These are phyloP conservation scores for Candida gorgasii DNA, from an alignment of 805 yeast genomes.

Conservation along the genomic window DNA sequence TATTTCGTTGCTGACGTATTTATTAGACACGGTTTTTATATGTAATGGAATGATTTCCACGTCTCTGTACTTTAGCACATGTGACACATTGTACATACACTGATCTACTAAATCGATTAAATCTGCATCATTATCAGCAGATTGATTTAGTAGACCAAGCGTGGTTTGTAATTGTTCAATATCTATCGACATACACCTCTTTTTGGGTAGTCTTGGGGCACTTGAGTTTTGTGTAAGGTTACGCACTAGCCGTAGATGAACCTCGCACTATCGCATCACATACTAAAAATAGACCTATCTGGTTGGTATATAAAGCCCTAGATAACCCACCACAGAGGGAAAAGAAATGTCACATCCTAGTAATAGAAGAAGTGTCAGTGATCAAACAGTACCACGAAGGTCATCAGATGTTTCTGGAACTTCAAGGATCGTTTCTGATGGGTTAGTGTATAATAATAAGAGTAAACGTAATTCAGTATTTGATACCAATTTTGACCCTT, in stretches of 20 bases:
- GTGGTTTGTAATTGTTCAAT: neutral
- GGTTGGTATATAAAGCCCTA: too few relatives aligned
- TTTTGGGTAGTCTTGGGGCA: neutral
- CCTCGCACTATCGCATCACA: neutral
- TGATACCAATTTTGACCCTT: constrained; percentile 19
- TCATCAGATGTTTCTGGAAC: neutral
- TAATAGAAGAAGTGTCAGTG: constrained; percentile 6
- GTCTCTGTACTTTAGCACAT: constrained; percentile 1
- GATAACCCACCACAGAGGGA: neutral
- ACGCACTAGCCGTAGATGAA: neutral
- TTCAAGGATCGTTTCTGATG: constrained; percentile 15
- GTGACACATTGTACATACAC: constrained; percentile 3
- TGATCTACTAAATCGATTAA: constrained; percentile 3
- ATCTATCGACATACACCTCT: neutral
- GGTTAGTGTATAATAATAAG: constrained; percentile 8
- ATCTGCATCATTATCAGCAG: neutral
- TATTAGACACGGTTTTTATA: neutral
- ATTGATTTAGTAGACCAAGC: neutral
- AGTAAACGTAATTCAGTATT: constrained; percentile 15
- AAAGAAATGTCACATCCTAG: neutral
- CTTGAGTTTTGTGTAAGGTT: neutral
- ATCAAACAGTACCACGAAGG: neutral
- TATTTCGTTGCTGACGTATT: neutral
- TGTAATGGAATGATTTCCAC: neutral
- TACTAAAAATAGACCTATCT: too few relatives aligned